phyloP scores from a whole-genome alignment of 2,329 filamentous ascomycete genomes.

The Hypoxylon sp. region DNA sequence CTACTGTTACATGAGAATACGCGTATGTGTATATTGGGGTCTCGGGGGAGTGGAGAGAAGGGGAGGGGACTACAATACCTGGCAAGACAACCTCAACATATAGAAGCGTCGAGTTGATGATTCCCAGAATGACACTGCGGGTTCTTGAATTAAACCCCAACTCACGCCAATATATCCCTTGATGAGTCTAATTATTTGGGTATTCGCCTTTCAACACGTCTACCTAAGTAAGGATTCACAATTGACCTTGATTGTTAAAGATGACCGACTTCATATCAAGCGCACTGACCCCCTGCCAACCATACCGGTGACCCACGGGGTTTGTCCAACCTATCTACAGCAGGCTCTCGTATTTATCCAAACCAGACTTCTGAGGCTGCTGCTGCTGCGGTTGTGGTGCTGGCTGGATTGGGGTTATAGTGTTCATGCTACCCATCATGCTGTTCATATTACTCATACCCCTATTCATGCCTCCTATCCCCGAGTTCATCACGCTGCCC shows the following conservation, averaged over 20 bases:
- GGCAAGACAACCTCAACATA: too few species aligned
- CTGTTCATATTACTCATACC: conserved; percentile 50
- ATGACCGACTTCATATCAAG: conserved; percentile 11
- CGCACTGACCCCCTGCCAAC: too few species aligned
- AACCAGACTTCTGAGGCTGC: conserved; percentile 61
- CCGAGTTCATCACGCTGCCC: conserved; percentile 44
- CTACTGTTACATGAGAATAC: too few species aligned
- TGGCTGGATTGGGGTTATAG: conserved; percentile 31
- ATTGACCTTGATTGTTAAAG: conserved; percentile 13
- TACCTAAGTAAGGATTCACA: conserved; percentile 18
- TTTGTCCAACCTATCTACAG: too few species aligned
- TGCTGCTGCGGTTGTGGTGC: conserved; percentile 49
- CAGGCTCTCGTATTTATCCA: conserved; percentile 79
- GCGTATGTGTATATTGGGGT: too few species aligned
- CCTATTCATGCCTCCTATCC: conserved; percentile 44
- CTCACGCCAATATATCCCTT: too few species aligned
- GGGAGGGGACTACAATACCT: too few species aligned
- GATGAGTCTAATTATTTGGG: conserved; percentile 22
- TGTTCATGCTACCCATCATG: conserved; percentile 47
- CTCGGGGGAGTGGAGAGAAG: too few species aligned
- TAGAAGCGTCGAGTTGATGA: too few species aligned
- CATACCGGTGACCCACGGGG: too few species aligned
- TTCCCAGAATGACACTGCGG: too few species aligned
- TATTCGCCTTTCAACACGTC: conserved; percentile 17
- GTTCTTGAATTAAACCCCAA: too few species aligned